Base-by-base conservation (phyloP, 805 yeast genomes). In the Sugiyamaella boreocaroliniensis region DNA sequence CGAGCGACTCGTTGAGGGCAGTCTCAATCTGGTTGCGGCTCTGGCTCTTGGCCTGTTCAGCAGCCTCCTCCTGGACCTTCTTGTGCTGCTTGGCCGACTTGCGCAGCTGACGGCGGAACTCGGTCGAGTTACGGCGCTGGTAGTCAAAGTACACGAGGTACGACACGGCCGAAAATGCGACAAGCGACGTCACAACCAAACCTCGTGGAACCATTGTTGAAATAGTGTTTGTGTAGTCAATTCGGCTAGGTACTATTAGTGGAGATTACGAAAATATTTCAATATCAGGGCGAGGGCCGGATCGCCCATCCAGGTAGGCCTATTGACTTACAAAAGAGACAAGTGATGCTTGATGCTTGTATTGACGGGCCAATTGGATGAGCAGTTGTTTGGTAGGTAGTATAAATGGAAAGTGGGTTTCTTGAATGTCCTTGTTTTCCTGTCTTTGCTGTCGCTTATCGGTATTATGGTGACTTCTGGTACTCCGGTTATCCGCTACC, bases 141-240 rank as follows among this genome's bases (percentile, higher is more conserved):
- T 89, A 86, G 73, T 93, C 99, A 66, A 95, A 95, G 75, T 88
- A 93, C 40, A 81, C 74, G 52, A 92, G 87, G 72, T 93, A 92
- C 15, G 71, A 60, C 19, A 70, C 70, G 20, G 48, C 48, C 32
- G 48, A 45, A 4, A 45, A 11, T 3, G 48, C 48, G 41, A 45
- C 40, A 10, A 19, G 41, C 15, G 48, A 45, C 26, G 48, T 29
- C 8, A 32, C n/a, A 14, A 14, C 37, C 4, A 32, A 14, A 32
- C n/a, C 37, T 14, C 37, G 37, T 9, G 3, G 37, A 32, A 32
- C 37, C 37, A 32, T 32, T 32, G n/a, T 22, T 32, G 37, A 32
- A n/a, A 32, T 32, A 11, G 37, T 32, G 37, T 11, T 4, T 22
- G 26, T 22, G 26, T 22, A 22, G 26, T 22, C 26, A 22, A 6